Percentiles rank a stretch among this genome's conserved stretches.
phyloP scores from a whole-genome alignment of 192 early-diverging fungal species.

The Mycoemilia scoparia region DNA sequence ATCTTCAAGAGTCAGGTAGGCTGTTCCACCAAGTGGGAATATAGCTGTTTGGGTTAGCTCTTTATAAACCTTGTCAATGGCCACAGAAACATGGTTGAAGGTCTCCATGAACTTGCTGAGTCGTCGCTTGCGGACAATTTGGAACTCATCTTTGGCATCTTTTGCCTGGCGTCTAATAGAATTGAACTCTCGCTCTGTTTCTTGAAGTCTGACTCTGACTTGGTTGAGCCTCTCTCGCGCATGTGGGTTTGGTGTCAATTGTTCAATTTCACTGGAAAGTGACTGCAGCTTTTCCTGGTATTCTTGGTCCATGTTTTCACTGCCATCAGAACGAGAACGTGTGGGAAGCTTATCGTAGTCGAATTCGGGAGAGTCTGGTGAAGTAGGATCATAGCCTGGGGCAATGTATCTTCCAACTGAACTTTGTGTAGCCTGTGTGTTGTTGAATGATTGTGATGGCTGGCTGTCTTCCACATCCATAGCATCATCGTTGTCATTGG shows the following conservation, averaged over 20 bases:
- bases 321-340: slow-evolving; percentile 7
- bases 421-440: slow-evolving; percentile 15
- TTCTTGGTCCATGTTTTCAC: slow-evolving; percentile 12
- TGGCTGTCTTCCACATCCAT: slow-evolving; percentile 31
- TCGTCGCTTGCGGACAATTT: slow-evolving; percentile 50
- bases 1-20: slow-evolving; percentile 82
- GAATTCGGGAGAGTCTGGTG: slow-evolving; percentile 10
- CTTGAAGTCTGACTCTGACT: slow-evolving; percentile 55
- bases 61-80: slow-evolving; percentile 93
- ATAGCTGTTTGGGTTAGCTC: slow-evolving; percentile 68
- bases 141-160: slow-evolving; percentile 64
- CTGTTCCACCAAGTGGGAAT: slow-evolving; percentile 86
- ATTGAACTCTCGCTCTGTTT: slow-evolving; percentile 73
- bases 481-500: slow-evolving; percentile 8
- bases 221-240: slow-evolving; percentile 73
- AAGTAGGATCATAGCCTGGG: no score
- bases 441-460: slow-evolving; percentile 17
- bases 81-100: slow-evolving; percentile 73
- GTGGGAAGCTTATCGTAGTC: slow-evolving; percentile 18
- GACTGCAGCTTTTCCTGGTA: slow-evolving; percentile 13
- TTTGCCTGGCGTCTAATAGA: slow-evolving; percentile 61
- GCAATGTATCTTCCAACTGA: no score
- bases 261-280: slow-evolving; percentile 40
- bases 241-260: slow-evolving; percentile 79
- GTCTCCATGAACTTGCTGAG: slow-evolving; percentile 63